Base-by-base conservation (phyloP, 345 rosid species). In the Melastoma malabathricum region DNA sequence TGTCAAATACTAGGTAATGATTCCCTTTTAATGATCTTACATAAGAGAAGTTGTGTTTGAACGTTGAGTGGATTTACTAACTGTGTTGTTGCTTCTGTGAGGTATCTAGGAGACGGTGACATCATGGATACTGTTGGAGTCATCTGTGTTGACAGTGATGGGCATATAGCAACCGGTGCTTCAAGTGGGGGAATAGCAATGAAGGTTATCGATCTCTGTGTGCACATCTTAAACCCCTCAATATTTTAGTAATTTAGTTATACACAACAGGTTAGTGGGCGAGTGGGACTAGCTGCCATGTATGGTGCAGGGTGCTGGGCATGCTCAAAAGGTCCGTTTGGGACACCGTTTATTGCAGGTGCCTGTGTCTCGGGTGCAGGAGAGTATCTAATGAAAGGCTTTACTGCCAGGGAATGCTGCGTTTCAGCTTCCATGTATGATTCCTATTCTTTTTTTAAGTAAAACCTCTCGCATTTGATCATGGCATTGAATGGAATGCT, bases 291-390 rank as follows among this genome's bases (percentile, higher is more conserved):
- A 66, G 98, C 93, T 49, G 95, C 84, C 48, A 77, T 68, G 64
- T 82, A 92, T 63, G 98, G 98, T 58, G 79, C 88, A 41, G 98
- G 98, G 29, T 87, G 96, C 56, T 92, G 98, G 98, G 98, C 96
- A 52, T 74, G 88, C 47, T 74, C 83, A 13, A 80, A 68, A 69
- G 89, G 84, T 56, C 82, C 77, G 38, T 84, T 66, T 43, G 89
- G 78, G 51, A 69, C 68, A 69, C 86, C 96, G 27, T 76, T 72
- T 66, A 65, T 74, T 43, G 87, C 70, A 41, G 98, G 95, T 8
- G 76, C 86, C 60, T 87, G 98, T 68, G 96, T 76, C 50, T 78
- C 76, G 39, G 98, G 98, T 48, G 89, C 93, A 2, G 96, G 98
- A 57, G 96, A 92, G 64, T 76, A 71, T 74, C 68, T 87, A 47